Evolutionary conservation across 768 basidiomycete species (phyloP).

Genomic region (Suillus ampliporus): DNA sequence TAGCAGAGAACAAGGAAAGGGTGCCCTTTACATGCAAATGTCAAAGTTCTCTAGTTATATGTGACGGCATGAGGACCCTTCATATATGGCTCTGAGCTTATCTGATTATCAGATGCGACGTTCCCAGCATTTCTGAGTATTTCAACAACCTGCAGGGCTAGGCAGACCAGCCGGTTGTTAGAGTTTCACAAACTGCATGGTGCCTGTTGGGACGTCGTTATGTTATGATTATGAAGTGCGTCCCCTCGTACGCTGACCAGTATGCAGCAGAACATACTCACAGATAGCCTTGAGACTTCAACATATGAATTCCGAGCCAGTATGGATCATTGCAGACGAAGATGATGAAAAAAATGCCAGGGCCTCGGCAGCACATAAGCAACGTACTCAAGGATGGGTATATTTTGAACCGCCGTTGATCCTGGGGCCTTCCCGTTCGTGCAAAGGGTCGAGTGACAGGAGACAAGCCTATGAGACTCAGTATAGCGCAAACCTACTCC

Average conservation of each 20-base stretch:
- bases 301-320: not conserved
- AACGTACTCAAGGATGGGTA: no score
- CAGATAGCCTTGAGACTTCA: not conserved
- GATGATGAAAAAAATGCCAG: not conserved
- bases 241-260: not conserved
- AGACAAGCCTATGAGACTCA: no score
- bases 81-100: not conserved
- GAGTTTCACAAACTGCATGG: not conserved
- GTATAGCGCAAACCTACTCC: no score
- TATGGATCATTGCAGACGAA: not conserved
- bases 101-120: not conserved
- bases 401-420: no score
- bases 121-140: not conserved
- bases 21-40: not conserved
- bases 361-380: not conserved
- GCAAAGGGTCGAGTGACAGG: no score
- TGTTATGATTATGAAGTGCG: not conserved
- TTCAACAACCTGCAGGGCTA: not conserved
- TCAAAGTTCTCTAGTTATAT: not conserved
- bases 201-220: not conserved
- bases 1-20: not conserved
- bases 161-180: not conserved
- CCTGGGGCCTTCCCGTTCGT: no score
- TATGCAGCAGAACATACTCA: not conserved
- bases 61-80: not conserved